Evolutionary conservation across 805 yeast species (phyloP).

Genomic region (Yamadazyma takamatsuzukensis): DNA sequence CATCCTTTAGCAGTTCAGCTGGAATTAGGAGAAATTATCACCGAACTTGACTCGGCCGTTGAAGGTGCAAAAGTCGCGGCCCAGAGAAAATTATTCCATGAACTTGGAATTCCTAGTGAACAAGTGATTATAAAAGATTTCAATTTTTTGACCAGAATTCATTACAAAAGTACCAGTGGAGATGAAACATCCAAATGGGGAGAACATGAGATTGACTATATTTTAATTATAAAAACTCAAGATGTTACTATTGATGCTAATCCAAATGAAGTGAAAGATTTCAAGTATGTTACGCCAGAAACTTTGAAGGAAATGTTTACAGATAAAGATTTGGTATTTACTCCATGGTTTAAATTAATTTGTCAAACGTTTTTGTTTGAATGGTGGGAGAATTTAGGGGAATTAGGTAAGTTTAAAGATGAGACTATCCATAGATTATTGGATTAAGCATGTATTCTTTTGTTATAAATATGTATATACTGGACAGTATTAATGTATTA

Average conservation of each 20-base stretch:
- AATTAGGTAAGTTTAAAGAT: constrained; percentile 48
- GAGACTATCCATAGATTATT: constrained; percentile 49
- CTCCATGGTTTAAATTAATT: constrained; percentile 98
- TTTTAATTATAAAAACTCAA: constrained; percentile 65
- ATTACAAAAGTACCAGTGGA: constrained; percentile 81
- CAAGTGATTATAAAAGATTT: constrained; percentile 65
- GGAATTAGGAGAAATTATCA: constrained; percentile 61
- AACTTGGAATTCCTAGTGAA: constrained; percentile 71
- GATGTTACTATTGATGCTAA: constrained; percentile 60
- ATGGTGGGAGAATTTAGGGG: constrained; percentile 86
- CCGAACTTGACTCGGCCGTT: constrained; percentile 54
- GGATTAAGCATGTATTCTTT: too few relatives aligned
- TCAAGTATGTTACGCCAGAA: constrained; percentile 63
- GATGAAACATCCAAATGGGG: constrained; percentile 81
- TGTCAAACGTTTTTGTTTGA: constrained; percentile 86
- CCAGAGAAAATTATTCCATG: constrained; percentile 87
- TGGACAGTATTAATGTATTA: too few relatives aligned
- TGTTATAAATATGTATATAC: too few relatives aligned
- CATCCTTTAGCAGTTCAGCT: constrained; percentile 85
- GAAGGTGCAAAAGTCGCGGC: constrained; percentile 86
- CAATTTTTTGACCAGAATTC: constrained; percentile 87
- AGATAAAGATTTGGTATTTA: constrained; percentile 65
- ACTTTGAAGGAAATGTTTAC: constrained; percentile 75
- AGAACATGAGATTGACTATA: constrained; percentile 96
- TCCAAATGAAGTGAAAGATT: constrained; percentile 72